A percentile compares a stretch with the other conserved stretches of the same genome.
Evolutionary conservation across 192 early-diverging fungal species (phyloP).

Genomic region (Entomortierella chlamydospora): DNA sequence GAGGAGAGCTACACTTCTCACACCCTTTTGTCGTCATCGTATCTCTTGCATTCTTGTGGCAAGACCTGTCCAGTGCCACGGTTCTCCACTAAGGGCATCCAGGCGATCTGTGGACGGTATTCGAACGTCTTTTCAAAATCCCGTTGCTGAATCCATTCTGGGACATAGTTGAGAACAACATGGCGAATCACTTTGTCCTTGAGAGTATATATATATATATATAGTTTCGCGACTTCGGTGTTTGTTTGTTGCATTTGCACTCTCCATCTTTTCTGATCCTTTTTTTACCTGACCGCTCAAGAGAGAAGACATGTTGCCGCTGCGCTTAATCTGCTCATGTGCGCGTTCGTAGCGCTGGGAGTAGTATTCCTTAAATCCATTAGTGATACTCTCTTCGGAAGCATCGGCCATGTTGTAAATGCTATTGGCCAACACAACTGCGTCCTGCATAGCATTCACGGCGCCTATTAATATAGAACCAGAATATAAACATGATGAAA

Average conservation of each 20-base stretch:
- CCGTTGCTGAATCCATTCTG: background rate
- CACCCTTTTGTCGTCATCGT: background rate
- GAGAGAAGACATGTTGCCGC: constrained; percentile 9
- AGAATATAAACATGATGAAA: background rate
- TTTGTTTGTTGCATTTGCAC: too few relatives aligned
- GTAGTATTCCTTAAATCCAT: constrained; percentile 21
- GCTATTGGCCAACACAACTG: constrained; percentile 28
- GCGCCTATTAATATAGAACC: constrained; percentile 8
- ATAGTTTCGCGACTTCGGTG: too few relatives aligned
- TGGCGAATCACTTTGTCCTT: background rate
- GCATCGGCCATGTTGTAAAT: constrained; percentile 9
- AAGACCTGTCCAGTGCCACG: background rate
- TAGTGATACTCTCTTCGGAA: background rate
- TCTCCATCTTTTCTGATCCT: background rate
- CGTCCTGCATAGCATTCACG: constrained; percentile 35
- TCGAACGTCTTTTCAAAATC: background rate
- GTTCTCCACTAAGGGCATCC: background rate
- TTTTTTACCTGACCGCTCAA: constrained; percentile 20
- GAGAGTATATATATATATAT: background rate
- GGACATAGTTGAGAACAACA: background rate
- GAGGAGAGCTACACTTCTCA: too few relatives aligned
- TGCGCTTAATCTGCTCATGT: background rate
- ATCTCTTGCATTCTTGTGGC: background rate
- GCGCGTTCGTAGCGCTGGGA: constrained; percentile 7
- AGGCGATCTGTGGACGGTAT: constrained; percentile 2